Base-by-base conservation (phyloP, 1,284 basidiomycete genomes). In the Xerocomus alliaceus region DNA sequence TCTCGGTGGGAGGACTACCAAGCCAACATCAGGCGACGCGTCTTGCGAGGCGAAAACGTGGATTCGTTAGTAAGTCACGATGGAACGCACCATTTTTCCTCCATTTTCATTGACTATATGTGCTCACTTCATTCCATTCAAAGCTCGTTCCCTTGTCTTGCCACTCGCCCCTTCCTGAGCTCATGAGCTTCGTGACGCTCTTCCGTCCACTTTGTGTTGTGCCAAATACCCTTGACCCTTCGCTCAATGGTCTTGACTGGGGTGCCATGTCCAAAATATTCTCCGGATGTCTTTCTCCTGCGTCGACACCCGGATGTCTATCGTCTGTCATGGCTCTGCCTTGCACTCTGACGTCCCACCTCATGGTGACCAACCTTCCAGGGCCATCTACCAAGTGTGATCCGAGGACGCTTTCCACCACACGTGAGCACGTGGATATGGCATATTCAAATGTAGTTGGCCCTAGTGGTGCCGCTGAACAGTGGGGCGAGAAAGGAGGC, bases 91-190 rank as follows among this genome's bases (percentile, higher is more conserved):
- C 11, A 5, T 5, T 6, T 1, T 7, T 7, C 17, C 7, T 6
- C 2, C 20, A 20, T 51, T 34, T 26, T 58, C 17, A 47, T 50
- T 62, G 28, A 65, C 42, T 15, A n/a, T 46, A 42, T 50, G n/a
- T 37, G 9, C 29, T 26, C 22, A 9, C 42, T 28, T 48, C 15
- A 15, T n/a, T 15, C 5, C 11, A 3, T 29, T 22, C 29, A 12
- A 58, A 95, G 94, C 83, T 93, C 5, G 88, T 93, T 1, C 93
- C 95, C 0, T 80, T 97, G 1, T 87, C 88, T 6, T 86, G 95
- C 0, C 95, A 97, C 70, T 95, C 94, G 0, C 83, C 91, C 0
- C 83, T 96, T 1, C 91, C 92, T 0, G 95, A 98, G 71, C 83
- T 98, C 2, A 87, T 88, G 63, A 77, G 80, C 5, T 90, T 97